Evolutionary conservation across 176 grass and related monocot genomes (phyloP), one percentile per base, ranked within the genome.

Genomic region (Ananas comosus): DNA sequence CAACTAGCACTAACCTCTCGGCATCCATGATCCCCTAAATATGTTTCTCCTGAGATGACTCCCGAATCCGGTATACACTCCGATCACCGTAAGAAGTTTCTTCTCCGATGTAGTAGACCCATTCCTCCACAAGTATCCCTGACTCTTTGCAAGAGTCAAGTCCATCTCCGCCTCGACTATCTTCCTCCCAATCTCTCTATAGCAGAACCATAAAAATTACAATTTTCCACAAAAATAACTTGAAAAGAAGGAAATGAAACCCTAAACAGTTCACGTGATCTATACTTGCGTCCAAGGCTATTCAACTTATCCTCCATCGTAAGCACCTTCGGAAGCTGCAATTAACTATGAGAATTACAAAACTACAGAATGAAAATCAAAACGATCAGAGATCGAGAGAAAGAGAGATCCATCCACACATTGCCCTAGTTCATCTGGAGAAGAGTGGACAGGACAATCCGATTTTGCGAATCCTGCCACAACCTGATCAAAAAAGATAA

Each of bases 11-110:
- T 75, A 75, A 99, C 89, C 94, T 99, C 72, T 90, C 0, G 89
- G 94, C 94, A 99, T 99, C 94, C 94, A 99, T 0, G 89, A 93
- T 57, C 84, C 85, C 21, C 94, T 83, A 76, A 99, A 99, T 65
- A 42, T 21, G 57, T 91, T 99, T 79, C 89, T 87, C 74, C 78
- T 93, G 53, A 99, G 87, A 9, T 81, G 86, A 49, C 89, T 93
- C 19, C 94, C 94, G 82, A 99, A 99, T 53, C 94, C 94, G 65
- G 94, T 93, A 63, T 93, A 93, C 75, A 99, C 90, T 67, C 94
- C 89, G 74, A 99, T 93, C 51, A 99, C 87, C 0, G 89, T 82
- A 78, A 91, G 85, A 70, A 99, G 70, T 57, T 76, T 79, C 63
- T 83, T 82, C 8, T 74, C 74, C 0, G 86, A 75, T 67, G 50